phyloP scores from a whole-genome alignment of 164 flowering plant species.

The Stephania yunnanensis region DNA sequence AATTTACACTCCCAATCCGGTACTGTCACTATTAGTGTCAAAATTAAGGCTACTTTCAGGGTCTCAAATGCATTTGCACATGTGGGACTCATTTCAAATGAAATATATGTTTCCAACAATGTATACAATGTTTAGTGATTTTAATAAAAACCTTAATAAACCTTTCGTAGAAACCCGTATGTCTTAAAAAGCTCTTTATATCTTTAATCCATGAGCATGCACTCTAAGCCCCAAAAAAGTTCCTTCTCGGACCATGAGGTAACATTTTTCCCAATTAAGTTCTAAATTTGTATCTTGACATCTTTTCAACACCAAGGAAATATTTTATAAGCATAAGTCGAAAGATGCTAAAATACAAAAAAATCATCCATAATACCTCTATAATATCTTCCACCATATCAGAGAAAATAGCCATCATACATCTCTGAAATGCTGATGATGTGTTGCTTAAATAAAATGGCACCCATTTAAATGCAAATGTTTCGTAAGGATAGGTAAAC shows the following conservation, averaged over 20 bases:
- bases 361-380: constrained; percentile 1
- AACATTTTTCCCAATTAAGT: not conserved
- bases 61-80: not conserved
- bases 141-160: no score
- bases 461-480: not conserved
- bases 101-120: no score
- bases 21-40: not conserved
- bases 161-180: not conserved
- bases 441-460: not conserved
- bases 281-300: not conserved
- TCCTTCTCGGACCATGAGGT: not conserved
- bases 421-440: not conserved
- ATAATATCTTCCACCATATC: not conserved
- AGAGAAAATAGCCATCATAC: not conserved
- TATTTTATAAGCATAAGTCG: not conserved
- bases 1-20: not conserved
- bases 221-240: not conserved
- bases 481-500: not conserved
- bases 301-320: not conserved
- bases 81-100: no score
- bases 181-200: no score
- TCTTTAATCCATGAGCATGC: no score
- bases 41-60: not conserved
- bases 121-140: no score
- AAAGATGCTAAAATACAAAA: not conserved